Evolutionary conservation across 331 rosid genomes (phyloP).

Genomic region (Spiraea crenata): DNA sequence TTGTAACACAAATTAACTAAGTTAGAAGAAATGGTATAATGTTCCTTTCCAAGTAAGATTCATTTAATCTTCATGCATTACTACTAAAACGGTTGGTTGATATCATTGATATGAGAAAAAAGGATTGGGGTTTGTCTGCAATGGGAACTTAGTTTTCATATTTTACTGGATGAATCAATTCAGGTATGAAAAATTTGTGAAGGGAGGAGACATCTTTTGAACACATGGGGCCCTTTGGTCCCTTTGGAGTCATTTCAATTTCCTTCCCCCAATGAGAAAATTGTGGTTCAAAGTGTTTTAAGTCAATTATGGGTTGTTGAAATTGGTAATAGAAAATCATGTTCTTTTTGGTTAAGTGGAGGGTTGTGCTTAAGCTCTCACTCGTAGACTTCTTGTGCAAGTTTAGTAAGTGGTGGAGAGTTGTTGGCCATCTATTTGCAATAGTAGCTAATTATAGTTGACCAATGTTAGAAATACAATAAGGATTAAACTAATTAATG

Average conservation of each 20-base stretch:
- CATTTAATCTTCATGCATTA: slow-evolving; percentile 17
- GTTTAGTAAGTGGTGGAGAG: slow-evolving; percentile 30
- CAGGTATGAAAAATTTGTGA: slow-evolving; percentile 26
- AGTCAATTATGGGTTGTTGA: slow-evolving; percentile 20
- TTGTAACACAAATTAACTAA: no score
- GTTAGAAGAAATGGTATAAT: neutral
- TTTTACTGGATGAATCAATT: slow-evolving; percentile 39
- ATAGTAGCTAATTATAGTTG: neutral
- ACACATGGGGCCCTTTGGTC: slow-evolving; percentile 34
- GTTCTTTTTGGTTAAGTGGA: slow-evolving; percentile 25
- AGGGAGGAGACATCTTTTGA: slow-evolving; percentile 40
- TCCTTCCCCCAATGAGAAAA: slow-evolving; percentile 11
- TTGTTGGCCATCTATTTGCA: slow-evolving; percentile 30
- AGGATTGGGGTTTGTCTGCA: slow-evolving; percentile 39
- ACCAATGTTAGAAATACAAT: neutral
- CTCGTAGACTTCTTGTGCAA: slow-evolving; percentile 4
- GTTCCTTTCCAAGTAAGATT: slow-evolving; percentile 12
- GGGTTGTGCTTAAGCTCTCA: slow-evolving; percentile 23
- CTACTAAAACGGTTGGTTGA: slow-evolving; percentile 13
- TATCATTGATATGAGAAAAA: slow-evolving; percentile 31
- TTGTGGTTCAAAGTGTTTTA: neutral
- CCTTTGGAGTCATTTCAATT: slow-evolving; percentile 9
- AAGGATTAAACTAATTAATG: slow-evolving; percentile 15
- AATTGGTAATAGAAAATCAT: slow-evolving; percentile 21
- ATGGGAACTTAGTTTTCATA: slow-evolving; percentile 4